Percentiles rank a stretch among this genome's conserved stretches.
Conservation (phyloP, 768 basidiomycete genomes). For the Gymnopilus dilepis region DNA sequence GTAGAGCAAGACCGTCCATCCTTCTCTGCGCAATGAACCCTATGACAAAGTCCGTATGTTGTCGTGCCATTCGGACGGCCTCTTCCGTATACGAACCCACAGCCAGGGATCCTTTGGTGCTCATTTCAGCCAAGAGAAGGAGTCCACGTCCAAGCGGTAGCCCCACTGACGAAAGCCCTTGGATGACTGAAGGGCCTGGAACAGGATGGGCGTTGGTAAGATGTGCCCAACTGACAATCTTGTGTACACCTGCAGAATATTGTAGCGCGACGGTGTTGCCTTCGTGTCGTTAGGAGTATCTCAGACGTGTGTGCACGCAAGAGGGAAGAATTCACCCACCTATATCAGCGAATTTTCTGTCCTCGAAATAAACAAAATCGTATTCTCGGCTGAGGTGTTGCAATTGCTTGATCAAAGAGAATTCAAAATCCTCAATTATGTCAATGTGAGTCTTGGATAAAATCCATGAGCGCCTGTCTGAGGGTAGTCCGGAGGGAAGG, state of each 20-base stretch:
- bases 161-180: conserved; percentile 89
- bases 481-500: conserved; percentile 20
- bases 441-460: conserved; percentile 89
- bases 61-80: conserved; percentile 87
- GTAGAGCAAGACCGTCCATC: conserved; percentile 70
- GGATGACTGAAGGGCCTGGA: conserved; percentile 93
- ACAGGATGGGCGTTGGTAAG: conserved; percentile 97
- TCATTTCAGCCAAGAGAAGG: conserved; percentile 96
- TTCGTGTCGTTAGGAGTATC: conserved; percentile 39
- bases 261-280: conserved; percentile 97
- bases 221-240: conserved; percentile 94
- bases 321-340: conserved; percentile 57
- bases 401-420: conserved; percentile 69
- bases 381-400: conserved; percentile 75
- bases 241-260: conserved; percentile 91
- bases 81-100: conserved; percentile 82
- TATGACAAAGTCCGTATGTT: conserved; percentile 85
- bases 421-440: conserved; percentile 90
- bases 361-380: conserved; percentile 97
- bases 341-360: conserved; percentile 98
- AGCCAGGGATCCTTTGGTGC: conserved; percentile 85
- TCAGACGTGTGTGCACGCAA: background rate
- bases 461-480: conserved; percentile 27
- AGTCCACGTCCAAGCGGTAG: conserved; percentile 84
- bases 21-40: conserved; percentile 94